Evolutionary conservation across 148 eudicot genomes (phyloP), one percentile per base, ranked within the genome.

Genomic region (Heliosperma pusillum): DNA sequence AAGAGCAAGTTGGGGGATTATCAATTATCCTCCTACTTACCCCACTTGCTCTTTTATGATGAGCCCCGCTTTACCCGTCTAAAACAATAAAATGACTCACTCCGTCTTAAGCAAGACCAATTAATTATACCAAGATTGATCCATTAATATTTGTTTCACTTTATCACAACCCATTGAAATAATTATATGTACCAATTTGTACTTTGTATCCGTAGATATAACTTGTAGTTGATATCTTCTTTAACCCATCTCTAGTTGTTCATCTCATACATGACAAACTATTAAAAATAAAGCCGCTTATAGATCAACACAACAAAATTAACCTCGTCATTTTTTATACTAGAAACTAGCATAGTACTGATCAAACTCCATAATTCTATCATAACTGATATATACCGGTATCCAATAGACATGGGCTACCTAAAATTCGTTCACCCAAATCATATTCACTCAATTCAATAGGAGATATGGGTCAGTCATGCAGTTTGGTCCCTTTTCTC

Each of bases 371-470:
- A n/a, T n/a, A n/a, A n/a, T n/a, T n/a, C n/a, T n/a, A n/a, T n/a
- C n/a, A n/a, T n/a, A n/a, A n/a, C 67, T 66, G 24, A 36, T 66
- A 40, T 30, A 36, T 66, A 36, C 13, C 42, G 10, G 13, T 15
- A 36, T 22, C 13, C 70, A 40, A 66, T 66, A 40, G 70, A 36
- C 70, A 66, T 66, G 70, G 70, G 70, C 70, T 66, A 66, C 70
- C 52, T 36, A 15, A 66, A 66, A 66, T 66, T 66, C 52, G 70
- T 66, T 66, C 70, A 66, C 70, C 70, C 36, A 66, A 30, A 30
- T 5, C 16, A 30, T 36, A 30, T 5, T 42, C 9, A 42, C 9
- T 42, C 45, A 42, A 66, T 66, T 66, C 10, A 8, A 13, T 61
- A 60, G 27, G 64, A 21, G 8, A 60, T 60, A 22, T 60, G 64